Percentiles rank a stretch among this genome's conserved stretches.
Evolutionary conservation across 192 early-diverging fungal species (phyloP).

Genomic region (Tieghemiomyces parasiticus): DNA sequence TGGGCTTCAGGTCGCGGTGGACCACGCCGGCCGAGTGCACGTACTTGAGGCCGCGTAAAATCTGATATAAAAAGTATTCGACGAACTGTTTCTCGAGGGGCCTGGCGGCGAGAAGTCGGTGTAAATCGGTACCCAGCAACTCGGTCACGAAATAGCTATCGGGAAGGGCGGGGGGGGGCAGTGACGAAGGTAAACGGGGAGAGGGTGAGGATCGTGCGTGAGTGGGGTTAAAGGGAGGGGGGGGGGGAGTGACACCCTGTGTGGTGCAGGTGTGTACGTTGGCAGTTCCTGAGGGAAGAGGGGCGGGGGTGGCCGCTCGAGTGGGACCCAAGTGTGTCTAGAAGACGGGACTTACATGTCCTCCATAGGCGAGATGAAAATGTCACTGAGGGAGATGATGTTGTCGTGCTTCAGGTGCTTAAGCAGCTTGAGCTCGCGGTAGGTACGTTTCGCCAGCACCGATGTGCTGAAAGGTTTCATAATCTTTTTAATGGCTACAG

Average conservation of each 20-base stretch:
- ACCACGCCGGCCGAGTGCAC: conserved; percentile 92
- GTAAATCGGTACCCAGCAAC: conserved; percentile 87
- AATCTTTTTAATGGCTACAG: conserved; percentile 94
- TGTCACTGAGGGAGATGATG: conserved; percentile 84
- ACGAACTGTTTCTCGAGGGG: conserved; percentile 90
- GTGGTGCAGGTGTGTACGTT: too few relatives aligned
- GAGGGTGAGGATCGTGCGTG: too few relatives aligned
- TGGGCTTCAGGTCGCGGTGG: conserved; percentile 92
- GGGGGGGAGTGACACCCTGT: too few relatives aligned
- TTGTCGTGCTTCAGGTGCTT: conserved; percentile 92
- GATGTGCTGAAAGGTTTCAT: conserved; percentile 87
- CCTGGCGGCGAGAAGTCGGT: conserved; percentile 75
- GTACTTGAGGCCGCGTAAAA: conserved; percentile 83
- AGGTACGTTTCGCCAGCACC: conserved; percentile 87
- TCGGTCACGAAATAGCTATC: conserved; percentile 95
- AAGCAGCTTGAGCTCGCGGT: conserved; percentile 88
- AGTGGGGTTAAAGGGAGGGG: too few relatives aligned
- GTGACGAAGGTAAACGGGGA: not conserved
- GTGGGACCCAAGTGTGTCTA: too few relatives aligned
- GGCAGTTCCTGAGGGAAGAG: too few relatives aligned
- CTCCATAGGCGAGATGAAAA: conserved; percentile 84
- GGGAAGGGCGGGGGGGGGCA: conserved; percentile 1
- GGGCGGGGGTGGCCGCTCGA: too few relatives aligned
- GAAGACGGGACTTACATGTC: conserved; percentile 80
- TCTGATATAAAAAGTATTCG: conserved; percentile 97